Percentiles rank a stretch among this genome's conserved stretches.
phyloP scores from a whole-genome alignment of 1,284 basidiomycete species.

The Leccinum angustisporum region DNA sequence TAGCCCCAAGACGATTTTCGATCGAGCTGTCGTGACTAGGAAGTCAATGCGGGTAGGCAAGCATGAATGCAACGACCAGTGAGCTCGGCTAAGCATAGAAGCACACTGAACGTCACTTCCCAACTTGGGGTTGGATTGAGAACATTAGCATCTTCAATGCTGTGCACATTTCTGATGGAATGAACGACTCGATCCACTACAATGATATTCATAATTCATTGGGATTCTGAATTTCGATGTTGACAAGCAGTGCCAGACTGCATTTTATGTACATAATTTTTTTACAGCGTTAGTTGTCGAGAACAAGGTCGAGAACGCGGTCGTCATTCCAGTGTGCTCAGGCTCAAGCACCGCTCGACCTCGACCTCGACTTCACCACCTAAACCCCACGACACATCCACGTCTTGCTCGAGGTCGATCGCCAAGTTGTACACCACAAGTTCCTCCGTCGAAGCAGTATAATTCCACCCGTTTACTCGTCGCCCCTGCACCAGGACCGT shows the following conservation, averaged over 20 bases:
- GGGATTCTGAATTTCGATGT: too few species aligned
- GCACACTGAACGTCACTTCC: constrained; percentile 5
- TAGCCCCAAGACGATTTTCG: constrained; percentile 18
- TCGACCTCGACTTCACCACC: not conserved
- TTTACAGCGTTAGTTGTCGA: not conserved
- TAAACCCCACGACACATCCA: constrained; percentile 17
- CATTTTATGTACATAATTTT: not conserved
- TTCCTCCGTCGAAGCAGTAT: constrained; percentile 31
- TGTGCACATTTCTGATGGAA: too few species aligned
- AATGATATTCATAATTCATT: too few species aligned
- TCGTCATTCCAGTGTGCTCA: not conserved
- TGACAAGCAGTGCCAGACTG: too few species aligned
- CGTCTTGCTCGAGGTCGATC: constrained; percentile 36
- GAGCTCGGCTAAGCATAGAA: not conserved
- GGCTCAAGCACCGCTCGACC: too few species aligned
- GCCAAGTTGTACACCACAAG: constrained; percentile 33
- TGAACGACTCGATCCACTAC: too few species aligned
- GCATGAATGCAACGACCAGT: not conserved
- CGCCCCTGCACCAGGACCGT: constrained; percentile 36
- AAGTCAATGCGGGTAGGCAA: not conserved
- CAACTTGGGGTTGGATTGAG: constrained; percentile 11
- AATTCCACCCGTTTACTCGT: constrained; percentile 34
- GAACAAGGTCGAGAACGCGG: too few species aligned
- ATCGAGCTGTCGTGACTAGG: not conserved
- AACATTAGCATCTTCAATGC: constrained; percentile 1